Evolutionary conservation across 192 early-diverging fungal genomes (phyloP).

Genomic region (Mortierella antarctica): DNA sequence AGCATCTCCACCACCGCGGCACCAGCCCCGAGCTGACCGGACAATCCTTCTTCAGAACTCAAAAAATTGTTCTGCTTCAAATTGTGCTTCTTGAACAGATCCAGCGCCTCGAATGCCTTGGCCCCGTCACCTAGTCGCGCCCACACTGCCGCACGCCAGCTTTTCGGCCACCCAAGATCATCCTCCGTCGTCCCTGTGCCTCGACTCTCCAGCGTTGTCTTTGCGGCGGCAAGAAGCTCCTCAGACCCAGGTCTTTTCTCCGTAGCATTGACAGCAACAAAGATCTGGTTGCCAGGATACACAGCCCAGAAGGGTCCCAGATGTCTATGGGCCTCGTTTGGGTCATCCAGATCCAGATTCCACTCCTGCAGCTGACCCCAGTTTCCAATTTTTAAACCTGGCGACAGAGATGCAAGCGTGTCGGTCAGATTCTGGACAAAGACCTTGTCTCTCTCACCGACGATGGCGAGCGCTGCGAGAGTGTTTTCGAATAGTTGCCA

Average conservation of each 20-base stretch:
- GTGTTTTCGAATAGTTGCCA: conserved; percentile 43
- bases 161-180: conserved; percentile 33
- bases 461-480: conserved; percentile 22
- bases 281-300: conserved; percentile 40
- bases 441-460: conserved; percentile 30
- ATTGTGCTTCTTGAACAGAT: conserved; percentile 19
- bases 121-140: conserved; percentile 25
- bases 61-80: conserved; percentile 13
- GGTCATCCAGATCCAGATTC: conserved; percentile 49
- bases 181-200: conserved; percentile 11
- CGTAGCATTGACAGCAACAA: not conserved
- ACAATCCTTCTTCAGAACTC: conserved; percentile 26
- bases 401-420: conserved; percentile 7
- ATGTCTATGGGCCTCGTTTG: conserved; percentile 26
- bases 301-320: conserved; percentile 41
- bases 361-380: conserved; percentile 53
- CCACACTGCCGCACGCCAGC: conserved; percentile 45
- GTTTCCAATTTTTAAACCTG: conserved; percentile 32
- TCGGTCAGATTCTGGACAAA: conserved; percentile 39
- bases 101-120: conserved; percentile 2
- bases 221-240: conserved; percentile 22
- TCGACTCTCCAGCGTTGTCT: conserved; percentile 1
- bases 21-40: conserved; percentile 26
- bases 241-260: not conserved
- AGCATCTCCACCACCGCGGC: conserved; percentile 47